phyloP scores from a whole-genome alignment of 225 moss, liverwort and hornwort genomes.

The Physcomitrium patens region DNA sequence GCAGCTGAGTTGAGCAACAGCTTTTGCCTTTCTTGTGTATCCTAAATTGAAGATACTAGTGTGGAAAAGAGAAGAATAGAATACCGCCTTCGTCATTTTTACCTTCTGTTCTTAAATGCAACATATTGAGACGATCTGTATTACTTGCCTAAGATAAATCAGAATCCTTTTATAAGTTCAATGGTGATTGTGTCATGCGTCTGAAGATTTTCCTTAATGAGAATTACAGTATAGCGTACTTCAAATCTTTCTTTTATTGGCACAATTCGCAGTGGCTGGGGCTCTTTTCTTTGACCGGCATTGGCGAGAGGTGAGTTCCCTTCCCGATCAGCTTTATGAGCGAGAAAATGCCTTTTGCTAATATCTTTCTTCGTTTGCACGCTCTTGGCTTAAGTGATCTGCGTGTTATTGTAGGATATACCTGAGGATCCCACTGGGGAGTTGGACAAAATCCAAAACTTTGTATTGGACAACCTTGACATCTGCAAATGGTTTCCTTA shows the following conservation, averaged over 20 bases:
- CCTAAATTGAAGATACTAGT: constrained; percentile 36
- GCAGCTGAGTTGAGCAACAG: constrained; percentile 86
- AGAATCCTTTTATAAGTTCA: not conserved
- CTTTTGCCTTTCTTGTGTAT: constrained; percentile 93
- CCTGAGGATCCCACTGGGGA: constrained; percentile 92
- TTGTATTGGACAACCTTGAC: constrained; percentile 74
- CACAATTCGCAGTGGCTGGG: constrained; percentile 76
- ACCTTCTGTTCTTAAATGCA: constrained; percentile 2
- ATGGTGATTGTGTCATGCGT: not conserved
- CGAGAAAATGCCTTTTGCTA: not conserved
- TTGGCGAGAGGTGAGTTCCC: constrained; percentile 71
- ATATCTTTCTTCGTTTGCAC: not conserved
- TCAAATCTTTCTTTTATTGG: constrained; percentile 65
- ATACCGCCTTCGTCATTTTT: not conserved
- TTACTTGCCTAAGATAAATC: not conserved
- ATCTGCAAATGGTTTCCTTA: constrained; percentile 87
- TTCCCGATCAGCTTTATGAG: not conserved
- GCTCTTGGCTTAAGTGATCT: not conserved
- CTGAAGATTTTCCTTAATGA: constrained; percentile 41
- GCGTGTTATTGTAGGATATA: constrained; percentile 58
- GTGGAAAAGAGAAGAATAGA: not conserved
- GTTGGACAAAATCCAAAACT: constrained; percentile 75
- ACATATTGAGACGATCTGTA: not conserved
- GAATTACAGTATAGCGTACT: constrained; percentile 72
- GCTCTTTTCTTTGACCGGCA: constrained; percentile 78